These are phyloP conservation scores for Aspergillus pseudoviridinutans DNA, from an alignment of 2,329 filamentous ascomycete genomes.

Conservation along the genomic window DNA sequence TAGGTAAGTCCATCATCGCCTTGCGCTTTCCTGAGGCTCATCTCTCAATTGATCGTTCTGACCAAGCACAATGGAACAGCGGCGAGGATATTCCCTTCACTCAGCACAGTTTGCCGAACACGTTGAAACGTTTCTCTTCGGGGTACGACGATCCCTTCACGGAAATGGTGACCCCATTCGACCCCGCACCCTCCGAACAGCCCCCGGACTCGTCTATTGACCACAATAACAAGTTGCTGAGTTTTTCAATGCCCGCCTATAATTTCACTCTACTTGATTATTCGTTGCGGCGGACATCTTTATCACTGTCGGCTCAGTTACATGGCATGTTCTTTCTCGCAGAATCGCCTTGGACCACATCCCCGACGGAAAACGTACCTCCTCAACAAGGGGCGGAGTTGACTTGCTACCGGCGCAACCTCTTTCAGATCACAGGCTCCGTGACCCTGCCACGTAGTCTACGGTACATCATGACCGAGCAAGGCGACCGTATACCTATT, in stretches of 20 bases:
- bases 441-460: slow-evolving; percentile 75
- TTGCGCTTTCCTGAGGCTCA: not conserved
- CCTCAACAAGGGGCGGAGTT: slow-evolving; percentile 61
- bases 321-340: slow-evolving; percentile 68
- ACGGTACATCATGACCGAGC: slow-evolving; percentile 76
- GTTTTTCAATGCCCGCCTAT: slow-evolving; percentile 63
- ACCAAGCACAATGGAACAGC: slow-evolving; percentile 23
- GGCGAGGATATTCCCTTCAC: slow-evolving; percentile 52
- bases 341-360: slow-evolving; percentile 60
- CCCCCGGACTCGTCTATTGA: slow-evolving; percentile 57
- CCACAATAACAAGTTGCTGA: slow-evolving; percentile 67
- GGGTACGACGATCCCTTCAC: slow-evolving; percentile 50
- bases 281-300: slow-evolving; percentile 51
- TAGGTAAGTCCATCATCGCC: slow-evolving; percentile 45
- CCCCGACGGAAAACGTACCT: slow-evolving; percentile 51
- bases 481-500: slow-evolving; percentile 79
- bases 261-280: slow-evolving; percentile 60
- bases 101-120: slow-evolving; percentile 37
- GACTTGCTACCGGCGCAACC: slow-evolving; percentile 91
- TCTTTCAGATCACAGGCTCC: slow-evolving; percentile 93
- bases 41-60: not conserved
- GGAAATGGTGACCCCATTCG: slow-evolving; percentile 46
- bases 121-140: slow-evolving; percentile 48
- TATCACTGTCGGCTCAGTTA: slow-evolving; percentile 59
- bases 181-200: slow-evolving; percentile 42